These are phyloP conservation scores for Lentinula detonsa DNA, from an alignment of 768 basidiomycete genomes.

Conservation along the genomic window DNA sequence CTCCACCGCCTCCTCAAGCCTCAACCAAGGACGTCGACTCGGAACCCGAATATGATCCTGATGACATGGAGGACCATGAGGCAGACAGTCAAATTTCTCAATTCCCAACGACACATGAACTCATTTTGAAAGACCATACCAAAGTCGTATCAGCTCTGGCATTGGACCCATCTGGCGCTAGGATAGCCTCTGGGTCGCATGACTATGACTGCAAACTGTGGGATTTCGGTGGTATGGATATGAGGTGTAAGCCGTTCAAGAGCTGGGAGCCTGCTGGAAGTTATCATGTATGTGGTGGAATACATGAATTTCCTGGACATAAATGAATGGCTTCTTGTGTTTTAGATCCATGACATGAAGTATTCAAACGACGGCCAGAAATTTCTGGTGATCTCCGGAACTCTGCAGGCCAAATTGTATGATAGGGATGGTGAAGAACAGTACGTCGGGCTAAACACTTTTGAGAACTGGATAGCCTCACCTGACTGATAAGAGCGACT, in stretches of 20 bases:
- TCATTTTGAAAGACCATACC: conserved; percentile 88
- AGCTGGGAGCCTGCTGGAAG: conserved; percentile 93
- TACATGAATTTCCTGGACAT: neutral
- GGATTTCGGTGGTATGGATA: conserved; percentile 99
- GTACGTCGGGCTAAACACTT: conserved; percentile 42
- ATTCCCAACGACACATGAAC: conserved; percentile 89
- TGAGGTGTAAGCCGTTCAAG: conserved; percentile 88
- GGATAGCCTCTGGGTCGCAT: conserved; percentile 86
- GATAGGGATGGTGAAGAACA: conserved; percentile 90
- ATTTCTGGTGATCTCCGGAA: conserved; percentile 86
- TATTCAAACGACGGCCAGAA: conserved; percentile 85
- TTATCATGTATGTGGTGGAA: conserved; percentile 61
- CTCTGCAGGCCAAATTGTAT: conserved; percentile 82
- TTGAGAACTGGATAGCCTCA: conserved; percentile 34
- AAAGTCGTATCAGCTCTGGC: conserved; percentile 93
- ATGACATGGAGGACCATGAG: conserved; percentile 39
- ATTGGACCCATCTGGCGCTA: conserved; percentile 90
- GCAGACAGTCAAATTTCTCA: conserved; percentile 47
- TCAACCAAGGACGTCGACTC: conserved; percentile 17
- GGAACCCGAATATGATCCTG: conserved; percentile 55
- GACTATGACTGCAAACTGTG: conserved; percentile 98
- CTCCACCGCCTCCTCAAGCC: conserved; percentile 8
- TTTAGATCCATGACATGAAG: conserved; percentile 83
- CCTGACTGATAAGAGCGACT: conserved; percentile 56
- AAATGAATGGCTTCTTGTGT: neutral